These are phyloP conservation scores for Gyrodon lividus DNA, from an alignment of 768 basidiomycete species.

Conservation along the genomic window DNA sequence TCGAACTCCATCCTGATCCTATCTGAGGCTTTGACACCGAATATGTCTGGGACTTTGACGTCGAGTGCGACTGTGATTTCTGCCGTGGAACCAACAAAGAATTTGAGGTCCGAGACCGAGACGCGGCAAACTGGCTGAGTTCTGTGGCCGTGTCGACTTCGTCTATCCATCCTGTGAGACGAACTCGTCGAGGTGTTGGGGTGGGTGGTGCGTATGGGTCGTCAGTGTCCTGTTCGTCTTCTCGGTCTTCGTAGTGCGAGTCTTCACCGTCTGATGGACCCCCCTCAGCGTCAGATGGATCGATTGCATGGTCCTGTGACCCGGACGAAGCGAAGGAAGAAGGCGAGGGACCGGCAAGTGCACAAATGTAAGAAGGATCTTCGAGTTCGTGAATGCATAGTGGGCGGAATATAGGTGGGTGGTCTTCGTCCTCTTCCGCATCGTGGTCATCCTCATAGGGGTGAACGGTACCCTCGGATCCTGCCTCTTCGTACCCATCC, in stretches of 20 bases:
- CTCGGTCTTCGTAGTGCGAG: background rate
- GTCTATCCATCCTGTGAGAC: conserved; percentile 54
- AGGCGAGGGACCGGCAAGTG: conserved; percentile 6
- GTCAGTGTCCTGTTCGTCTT: conserved; percentile 10
- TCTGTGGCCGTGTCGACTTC: conserved; percentile 53
- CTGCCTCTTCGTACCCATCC: conserved; percentile 12
- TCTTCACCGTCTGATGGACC: background rate
- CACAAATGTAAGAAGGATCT: conserved; percentile 30
- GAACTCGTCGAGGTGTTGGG: conserved; percentile 34
- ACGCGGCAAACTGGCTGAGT: conserved; percentile 47
- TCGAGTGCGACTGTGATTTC: background rate
- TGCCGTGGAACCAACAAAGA: no score
- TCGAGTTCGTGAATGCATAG: conserved; percentile 59
- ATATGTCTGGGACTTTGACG: background rate
- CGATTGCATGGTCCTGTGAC: background rate
- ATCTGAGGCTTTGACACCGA: background rate
- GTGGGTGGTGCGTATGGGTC: conserved; percentile 20
- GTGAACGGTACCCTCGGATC: conserved; percentile 19
- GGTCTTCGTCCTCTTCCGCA: conserved; percentile 28
- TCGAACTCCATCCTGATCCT: background rate
- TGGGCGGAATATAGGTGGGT: conserved; percentile 28
- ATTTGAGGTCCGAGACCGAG: conserved; percentile 9
- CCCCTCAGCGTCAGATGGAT: background rate
- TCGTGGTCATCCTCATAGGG: conserved; percentile 30
- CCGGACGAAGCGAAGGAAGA: background rate